These are phyloP conservation scores for Euphrasia confusa DNA, from an alignment of 257 asterid species.

Conservation along the genomic window DNA sequence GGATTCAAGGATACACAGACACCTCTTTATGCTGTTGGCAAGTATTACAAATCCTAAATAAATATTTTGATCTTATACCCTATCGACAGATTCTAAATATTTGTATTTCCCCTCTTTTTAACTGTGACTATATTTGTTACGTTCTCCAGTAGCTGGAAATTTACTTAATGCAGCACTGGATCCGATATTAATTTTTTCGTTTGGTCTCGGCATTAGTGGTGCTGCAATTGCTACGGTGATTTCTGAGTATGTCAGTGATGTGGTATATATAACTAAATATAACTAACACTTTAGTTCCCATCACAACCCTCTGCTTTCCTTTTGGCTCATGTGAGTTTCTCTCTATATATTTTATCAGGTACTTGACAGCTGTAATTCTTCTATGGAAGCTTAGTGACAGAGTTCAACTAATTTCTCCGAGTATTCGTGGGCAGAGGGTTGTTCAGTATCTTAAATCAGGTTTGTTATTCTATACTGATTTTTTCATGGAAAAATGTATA, in stretches of 20 bases:
- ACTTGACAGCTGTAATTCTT: conserved; percentile 72
- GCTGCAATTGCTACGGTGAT: conserved; percentile 92
- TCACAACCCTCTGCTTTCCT: conserved; percentile 12
- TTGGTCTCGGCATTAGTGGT: conserved; percentile 75
- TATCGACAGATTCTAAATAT: conserved; percentile 8
- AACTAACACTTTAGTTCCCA: conserved; percentile 28
- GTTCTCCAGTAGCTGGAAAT: conserved; percentile 76
- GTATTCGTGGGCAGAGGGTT: conserved; percentile 58
- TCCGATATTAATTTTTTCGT: conserved; percentile 60
- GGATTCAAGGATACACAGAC: conserved; percentile 97
- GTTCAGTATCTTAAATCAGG: conserved; percentile 78
- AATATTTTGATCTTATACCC: neutral
- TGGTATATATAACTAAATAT: conserved; percentile 53
- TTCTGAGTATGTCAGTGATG: conserved; percentile 92
- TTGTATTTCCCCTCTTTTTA: neutral
- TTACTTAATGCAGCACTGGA: conserved; percentile 67
- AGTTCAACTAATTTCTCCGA: conserved; percentile 64
- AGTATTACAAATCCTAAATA: conserved; percentile 1
- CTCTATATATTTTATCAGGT: conserved; percentile 42
- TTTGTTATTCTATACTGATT: conserved; percentile 16
- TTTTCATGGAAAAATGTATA: neutral
- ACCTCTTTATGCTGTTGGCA: conserved; percentile 87
- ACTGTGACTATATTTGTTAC: conserved; percentile 21
- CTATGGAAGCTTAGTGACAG: conserved; percentile 67
- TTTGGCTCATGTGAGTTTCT: conserved; percentile 17